Percentiles rank a stretch among this genome's conserved stretches.
Conservation (phyloP, 345 rosid genomes). For the Pseudoturritis turrita region DNA sequence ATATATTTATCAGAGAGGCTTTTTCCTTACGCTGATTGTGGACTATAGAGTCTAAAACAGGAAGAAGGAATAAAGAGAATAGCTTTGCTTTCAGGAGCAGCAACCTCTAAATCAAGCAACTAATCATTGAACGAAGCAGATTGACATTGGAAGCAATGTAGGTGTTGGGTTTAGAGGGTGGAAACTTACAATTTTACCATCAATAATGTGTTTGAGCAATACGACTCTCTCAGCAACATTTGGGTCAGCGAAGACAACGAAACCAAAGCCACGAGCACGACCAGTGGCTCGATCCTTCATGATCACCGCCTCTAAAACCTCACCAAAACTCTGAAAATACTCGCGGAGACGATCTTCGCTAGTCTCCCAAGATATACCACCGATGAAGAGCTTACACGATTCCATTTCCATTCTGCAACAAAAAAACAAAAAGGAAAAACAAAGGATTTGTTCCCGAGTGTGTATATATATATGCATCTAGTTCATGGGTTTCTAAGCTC, state of each 20-base stretch:
- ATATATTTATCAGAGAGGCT: too few species aligned
- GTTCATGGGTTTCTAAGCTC: not conserved
- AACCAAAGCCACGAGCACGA: slow-evolving; percentile 95
- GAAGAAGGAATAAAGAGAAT: slow-evolving; percentile 16
- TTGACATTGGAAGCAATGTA: slow-evolving; percentile 8
- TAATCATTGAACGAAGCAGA: not conserved
- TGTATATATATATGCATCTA: not conserved
- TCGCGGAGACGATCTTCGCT: slow-evolving; percentile 82
- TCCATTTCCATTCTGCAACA: slow-evolving; percentile 69
- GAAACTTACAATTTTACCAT: slow-evolving; percentile 78
- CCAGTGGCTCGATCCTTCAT: slow-evolving; percentile 96
- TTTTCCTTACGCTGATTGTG: not conserved
- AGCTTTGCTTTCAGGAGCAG: slow-evolving; percentile 23
- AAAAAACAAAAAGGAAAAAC: not conserved
- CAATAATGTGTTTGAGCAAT: slow-evolving; percentile 66
- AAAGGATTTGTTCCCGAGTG: not conserved
- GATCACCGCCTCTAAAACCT: slow-evolving; percentile 77
- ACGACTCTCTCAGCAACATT: slow-evolving; percentile 76
- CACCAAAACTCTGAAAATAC: slow-evolving; percentile 77
- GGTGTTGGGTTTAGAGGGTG: not conserved
- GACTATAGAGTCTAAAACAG: not conserved
- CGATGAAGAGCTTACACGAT: slow-evolving; percentile 80
- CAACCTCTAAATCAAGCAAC: slow-evolving; percentile 19
- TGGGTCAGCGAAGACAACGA: slow-evolving; percentile 79
- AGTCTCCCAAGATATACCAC: slow-evolving; percentile 97